Base-by-base conservation (phyloP, 192 early-diverging fungal genomes). In the Pilobolus umbonatus region DNA sequence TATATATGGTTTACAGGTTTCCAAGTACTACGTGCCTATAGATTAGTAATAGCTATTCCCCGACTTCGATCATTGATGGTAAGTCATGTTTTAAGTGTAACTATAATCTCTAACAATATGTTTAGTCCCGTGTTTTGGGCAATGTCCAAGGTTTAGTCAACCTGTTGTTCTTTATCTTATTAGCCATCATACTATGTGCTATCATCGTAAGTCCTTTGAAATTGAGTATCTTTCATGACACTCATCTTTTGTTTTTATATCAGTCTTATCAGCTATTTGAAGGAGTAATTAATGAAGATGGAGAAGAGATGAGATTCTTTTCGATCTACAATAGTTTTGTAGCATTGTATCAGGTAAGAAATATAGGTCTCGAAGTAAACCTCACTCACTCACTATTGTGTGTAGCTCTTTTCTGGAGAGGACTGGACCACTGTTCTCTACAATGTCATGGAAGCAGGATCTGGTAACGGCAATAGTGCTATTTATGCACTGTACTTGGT, bases 351-450 rank as follows among this genome's bases (percentile, higher is more conserved):
- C 82, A 84, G 67, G 80, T 76, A 67, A 49, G 62, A 31, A 34
- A 29, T 30, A 26, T 14, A 42, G 4, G n/a, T 38, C 19, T 21
- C 44, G 1, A 2, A 19, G 19, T 5, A 17, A 17, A 21, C 3
- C 9, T 38, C 44, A 0, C 19, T n/a, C 11, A 61, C 28, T 11
- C 38, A 25, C 43, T 62, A 43, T 30, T 35, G 15, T 51, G 24
- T 46, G 19, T 50, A 81, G 78, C 48, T 84, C 2, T 84, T 84
- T 50, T 84, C 82, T 21, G 80, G 80, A 42, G 80, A 80, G 51
- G 71, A 84, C 50, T 84, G 82, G 82, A 80, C 80, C 0, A 73
- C 68, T 24, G 72, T 84, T 35, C 57, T 84, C 8, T 84, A 82
- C 49, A 65, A 60, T 46, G 71, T 62, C 15, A 80, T 82, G 68